Percentiles rank a stretch among this genome's conserved stretches.
phyloP scores from a whole-genome alignment of 768 basidiomycete species.

The Mycena epipterygia region DNA sequence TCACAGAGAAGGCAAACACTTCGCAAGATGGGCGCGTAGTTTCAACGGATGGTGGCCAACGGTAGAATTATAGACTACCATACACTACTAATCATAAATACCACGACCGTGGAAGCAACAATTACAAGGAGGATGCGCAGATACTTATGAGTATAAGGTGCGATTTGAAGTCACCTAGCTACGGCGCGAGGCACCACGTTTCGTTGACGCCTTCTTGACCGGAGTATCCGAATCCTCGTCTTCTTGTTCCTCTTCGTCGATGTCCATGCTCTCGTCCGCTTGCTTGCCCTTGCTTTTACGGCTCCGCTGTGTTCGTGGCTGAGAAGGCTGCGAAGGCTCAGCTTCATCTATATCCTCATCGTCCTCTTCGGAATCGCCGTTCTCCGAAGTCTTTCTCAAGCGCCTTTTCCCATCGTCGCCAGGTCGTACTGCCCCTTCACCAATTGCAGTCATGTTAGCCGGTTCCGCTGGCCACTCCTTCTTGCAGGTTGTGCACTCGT shows the following conservation, averaged over 20 bases:
- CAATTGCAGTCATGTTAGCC: constrained; percentile 66
- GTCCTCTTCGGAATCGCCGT: constrained; percentile 60
- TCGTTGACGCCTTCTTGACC: constrained; percentile 36
- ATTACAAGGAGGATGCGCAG: too few relatives aligned
- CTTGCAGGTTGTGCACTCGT: constrained; percentile 69
- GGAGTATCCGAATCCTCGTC: constrained; percentile 42
- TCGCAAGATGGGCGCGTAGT: constrained; percentile 63
- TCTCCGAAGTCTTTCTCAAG: constrained; percentile 48
- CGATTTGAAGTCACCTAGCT: neutral
- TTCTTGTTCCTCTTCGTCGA: constrained; percentile 54
- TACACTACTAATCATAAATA: constrained; percentile 14
- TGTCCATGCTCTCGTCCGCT: constrained; percentile 55
- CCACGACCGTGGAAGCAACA: constrained; percentile 1
- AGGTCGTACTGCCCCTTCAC: constrained; percentile 76
- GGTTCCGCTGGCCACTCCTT: constrained; percentile 71
- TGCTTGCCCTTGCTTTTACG: constrained; percentile 43
- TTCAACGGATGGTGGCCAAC: constrained; percentile 28
- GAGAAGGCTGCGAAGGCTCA: constrained; percentile 45
- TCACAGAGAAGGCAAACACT: constrained; percentile 63
- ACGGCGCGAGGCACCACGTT: constrained; percentile 26
- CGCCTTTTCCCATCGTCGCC: constrained; percentile 65
- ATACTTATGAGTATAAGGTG: neutral
- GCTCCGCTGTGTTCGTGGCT: constrained; percentile 46
- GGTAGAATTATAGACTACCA: constrained; percentile 34
- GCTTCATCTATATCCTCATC: constrained; percentile 38